phyloP scores from a whole-genome alignment of 306 rosid genomes.

The Glycine soja region DNA sequence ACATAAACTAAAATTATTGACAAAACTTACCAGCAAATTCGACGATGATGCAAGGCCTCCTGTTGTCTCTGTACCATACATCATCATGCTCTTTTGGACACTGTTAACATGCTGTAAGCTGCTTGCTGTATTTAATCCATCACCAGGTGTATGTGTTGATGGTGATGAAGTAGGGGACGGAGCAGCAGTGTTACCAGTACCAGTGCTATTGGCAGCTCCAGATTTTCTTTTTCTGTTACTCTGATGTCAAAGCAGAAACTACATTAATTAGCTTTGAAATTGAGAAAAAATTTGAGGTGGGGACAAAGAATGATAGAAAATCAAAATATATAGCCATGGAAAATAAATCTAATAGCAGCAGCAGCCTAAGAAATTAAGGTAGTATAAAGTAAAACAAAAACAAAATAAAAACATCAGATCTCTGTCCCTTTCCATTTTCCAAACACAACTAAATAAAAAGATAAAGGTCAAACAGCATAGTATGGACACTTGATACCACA shows the following conservation, averaged over 20 bases:
- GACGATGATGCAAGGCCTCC: slow-evolving; percentile 87
- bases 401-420: background rate
- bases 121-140: slow-evolving; percentile 69
- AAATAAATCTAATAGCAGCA: slow-evolving; percentile 28
- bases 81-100: slow-evolving; percentile 71
- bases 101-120: slow-evolving; percentile 72
- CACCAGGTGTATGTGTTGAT: slow-evolving; percentile 92
- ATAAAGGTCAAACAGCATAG: background rate
- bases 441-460: background rate
- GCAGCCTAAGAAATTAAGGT: background rate
- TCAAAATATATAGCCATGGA: background rate
- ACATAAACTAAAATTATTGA: slow-evolving; percentile 21
- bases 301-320: background rate
- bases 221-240: slow-evolving; percentile 79
- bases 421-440: slow-evolving; percentile 34
- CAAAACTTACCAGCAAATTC: slow-evolving; percentile 68
- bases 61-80: slow-evolving; percentile 74
- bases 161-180: slow-evolving; percentile 89
- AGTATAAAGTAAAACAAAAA: background rate
- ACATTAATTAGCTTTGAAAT: slow-evolving; percentile 36
- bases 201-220: slow-evolving; percentile 94
- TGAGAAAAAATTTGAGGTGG: background rate
- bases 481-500: background rate
- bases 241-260: slow-evolving; percentile 45
- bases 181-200: slow-evolving; percentile 89